Evolutionary conservation across 306 rosid genomes (phyloP), one percentile per base, ranked within the genome.

Genomic region (Senna tora): DNA sequence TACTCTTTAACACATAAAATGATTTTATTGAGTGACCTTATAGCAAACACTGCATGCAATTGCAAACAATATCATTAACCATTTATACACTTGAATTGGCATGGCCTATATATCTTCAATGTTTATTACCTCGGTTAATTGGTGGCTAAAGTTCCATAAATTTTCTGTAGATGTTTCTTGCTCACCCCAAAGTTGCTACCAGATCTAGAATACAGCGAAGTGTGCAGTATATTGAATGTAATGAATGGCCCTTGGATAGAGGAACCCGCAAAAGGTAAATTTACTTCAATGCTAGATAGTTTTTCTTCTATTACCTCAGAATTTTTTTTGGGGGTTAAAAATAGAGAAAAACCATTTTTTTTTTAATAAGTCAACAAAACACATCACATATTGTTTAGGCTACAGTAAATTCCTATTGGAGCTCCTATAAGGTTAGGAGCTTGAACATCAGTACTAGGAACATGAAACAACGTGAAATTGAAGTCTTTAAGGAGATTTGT

Each of bases 151-250:
- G 39, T 28, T 7, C 28, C 38, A 39, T 41, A 21, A 58, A 75
- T 81, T 32, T 62, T 77, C 15, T 75, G 77, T 92, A 94, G 98
- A 89, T 94, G 96, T 69, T 94, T 94, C 84, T 82, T 94, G 75
- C 92, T 94, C 20, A 94, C 98, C 42, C 97, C 97, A 1, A 91
- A 94, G 87, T 83, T 94, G 85, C 86, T 91, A 17, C 96, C 96
- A 7, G 91, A 89, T 68, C 80, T 94, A 64, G 92, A 89, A 53
- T 94, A 94, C 79, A 83, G 98, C 32, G 98, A 87, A 70, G 98
- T 90, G 13, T 94, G 98, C 79, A 91, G 91, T 58, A 79, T 91
- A 77, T 59, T 94, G 76, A 94, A 91, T 81, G 90, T 94, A 65
- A 83, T 91, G 94, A 91, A 85, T 75, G 97, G 98, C 10, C 97